Base-by-base conservation (phyloP, 805 yeast species). In the Teunomyces atbi region DNA sequence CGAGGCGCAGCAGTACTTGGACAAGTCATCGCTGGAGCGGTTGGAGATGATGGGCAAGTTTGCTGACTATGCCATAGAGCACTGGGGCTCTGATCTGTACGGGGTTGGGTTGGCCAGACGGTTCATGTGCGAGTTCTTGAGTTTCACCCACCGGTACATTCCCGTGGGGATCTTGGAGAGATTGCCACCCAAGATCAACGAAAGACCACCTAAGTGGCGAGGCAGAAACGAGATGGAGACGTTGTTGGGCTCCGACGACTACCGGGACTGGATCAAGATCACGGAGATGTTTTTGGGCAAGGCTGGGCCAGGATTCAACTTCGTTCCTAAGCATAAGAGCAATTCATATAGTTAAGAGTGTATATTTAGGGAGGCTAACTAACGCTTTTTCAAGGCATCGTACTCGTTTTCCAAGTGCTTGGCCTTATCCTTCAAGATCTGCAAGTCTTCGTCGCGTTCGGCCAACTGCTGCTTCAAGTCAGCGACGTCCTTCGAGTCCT, bases 21-120 rank as follows among this genome's bases (percentile, higher is more conserved):
- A 94, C 65, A 94, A 92, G 69, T 74, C 89, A 2, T 84, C 96
- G n/a, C 73, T 84, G 16, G 97, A 94, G 68, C 80, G 99, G 65
- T 77, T 94, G 46, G 95, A 84, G 30, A 79, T 85, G 36, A 65
- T 92, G 57, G 73, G 74, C 52, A 77, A 76, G 43, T 94, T 83
- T 62, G 82, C 96, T 3, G 69, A 83, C 45, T 87, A 72, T 62
- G 97, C 99, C 0, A 74, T 94, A 54, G 89, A 89, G 56, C 98
- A 94, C 66, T 94, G 99, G 98, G 99, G 99, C 4, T 78, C 96
- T 0, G 99, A 94, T 61, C 96, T 89, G 57, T 92, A 84, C 64
- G 99, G 99, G 34, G 79, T 94, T 46, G 85, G 88, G 48, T 81
- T 81, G 53, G 84, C 96, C 11, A 83, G 99, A 66, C 76, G 98